Evolutionary conservation across 2,329 filamentous ascomycete genomes (phyloP).

Genomic region (Acephala macrosclerotiorum): DNA sequence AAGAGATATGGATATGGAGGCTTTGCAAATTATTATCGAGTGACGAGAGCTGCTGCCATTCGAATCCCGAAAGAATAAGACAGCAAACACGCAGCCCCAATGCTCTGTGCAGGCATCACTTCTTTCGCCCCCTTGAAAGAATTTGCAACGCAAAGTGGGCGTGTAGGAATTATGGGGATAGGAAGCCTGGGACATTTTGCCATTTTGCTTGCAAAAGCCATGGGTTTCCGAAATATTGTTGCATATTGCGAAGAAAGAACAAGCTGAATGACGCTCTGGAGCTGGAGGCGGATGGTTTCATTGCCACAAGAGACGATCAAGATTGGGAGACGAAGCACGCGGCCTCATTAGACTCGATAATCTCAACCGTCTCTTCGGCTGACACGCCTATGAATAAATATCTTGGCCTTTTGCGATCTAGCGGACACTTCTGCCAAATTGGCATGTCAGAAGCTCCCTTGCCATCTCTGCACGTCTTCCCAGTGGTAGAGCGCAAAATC

Average conservation of each 20-base stretch:
- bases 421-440: not conserved
- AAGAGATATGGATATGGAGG: not conserved
- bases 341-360: not conserved
- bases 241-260: constrained; percentile 63
- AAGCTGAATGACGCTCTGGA: constrained; percentile 63
- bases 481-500: not conserved
- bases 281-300: constrained; percentile 65
- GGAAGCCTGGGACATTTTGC: constrained; percentile 75
- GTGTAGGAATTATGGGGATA: constrained; percentile 75
- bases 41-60: not conserved
- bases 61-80: not conserved
- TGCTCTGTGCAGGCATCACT: constrained; percentile 85
- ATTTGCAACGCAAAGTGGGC: constrained; percentile 79
- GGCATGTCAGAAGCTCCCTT: not conserved
- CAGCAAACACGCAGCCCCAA: constrained; percentile 65
- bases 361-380: not conserved
- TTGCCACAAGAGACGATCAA: constrained; percentile 55
- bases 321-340: not conserved
- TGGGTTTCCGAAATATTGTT: constrained; percentile 63
- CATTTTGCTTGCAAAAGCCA: constrained; percentile 70
- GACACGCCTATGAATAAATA: not conserved
- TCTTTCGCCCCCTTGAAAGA: constrained; percentile 78
- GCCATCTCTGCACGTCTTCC: not conserved
- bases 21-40: constrained; percentile 5
- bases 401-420: not conserved